These are phyloP conservation scores for Leccinum fallax DNA, from an alignment of 1,284 basidiomycete genomes.

Conservation along the genomic window DNA sequence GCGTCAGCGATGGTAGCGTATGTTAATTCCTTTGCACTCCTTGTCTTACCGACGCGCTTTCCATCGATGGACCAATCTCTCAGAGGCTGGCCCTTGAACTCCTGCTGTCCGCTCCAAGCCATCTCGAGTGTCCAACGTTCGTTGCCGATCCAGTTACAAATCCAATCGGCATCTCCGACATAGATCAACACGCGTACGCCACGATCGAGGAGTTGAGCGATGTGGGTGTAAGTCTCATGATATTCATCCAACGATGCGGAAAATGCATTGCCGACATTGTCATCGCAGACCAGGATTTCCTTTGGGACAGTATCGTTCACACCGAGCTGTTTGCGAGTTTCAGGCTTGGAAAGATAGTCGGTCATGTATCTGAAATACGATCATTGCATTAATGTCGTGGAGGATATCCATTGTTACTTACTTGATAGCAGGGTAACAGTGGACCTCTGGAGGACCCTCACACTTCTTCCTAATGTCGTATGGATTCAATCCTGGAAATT, in stretches of 20 bases:
- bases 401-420: too few relatives aligned
- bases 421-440: too few relatives aligned
- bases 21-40: constrained; percentile 57
- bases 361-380: too few relatives aligned
- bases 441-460: too few relatives aligned
- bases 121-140: constrained; percentile 60
- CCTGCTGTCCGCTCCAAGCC: constrained; percentile 59
- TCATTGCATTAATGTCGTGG: too few relatives aligned
- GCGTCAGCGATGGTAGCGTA: constrained; percentile 61
- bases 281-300: constrained; percentile 53
- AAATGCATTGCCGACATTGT: constrained; percentile 47
- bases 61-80: constrained; percentile 58
- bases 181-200: constrained; percentile 72
- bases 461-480: too few relatives aligned
- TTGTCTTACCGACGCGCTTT: constrained; percentile 52
- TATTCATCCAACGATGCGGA: constrained; percentile 25
- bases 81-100: constrained; percentile 47
- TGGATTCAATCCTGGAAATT: too few relatives aligned
- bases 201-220: constrained; percentile 72
- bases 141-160: constrained; percentile 76
- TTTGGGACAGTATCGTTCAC: constrained; percentile 43
- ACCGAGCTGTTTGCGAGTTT: constrained; percentile 54
- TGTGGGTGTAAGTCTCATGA: constrained; percentile 53
- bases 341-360: background rate
- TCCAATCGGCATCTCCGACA: constrained; percentile 69